Percentiles rank a stretch among this genome's conserved stretches.
Evolutionary conservation across 768 basidiomycete species (phyloP).

Genomic region (Suillus weaverae): DNA sequence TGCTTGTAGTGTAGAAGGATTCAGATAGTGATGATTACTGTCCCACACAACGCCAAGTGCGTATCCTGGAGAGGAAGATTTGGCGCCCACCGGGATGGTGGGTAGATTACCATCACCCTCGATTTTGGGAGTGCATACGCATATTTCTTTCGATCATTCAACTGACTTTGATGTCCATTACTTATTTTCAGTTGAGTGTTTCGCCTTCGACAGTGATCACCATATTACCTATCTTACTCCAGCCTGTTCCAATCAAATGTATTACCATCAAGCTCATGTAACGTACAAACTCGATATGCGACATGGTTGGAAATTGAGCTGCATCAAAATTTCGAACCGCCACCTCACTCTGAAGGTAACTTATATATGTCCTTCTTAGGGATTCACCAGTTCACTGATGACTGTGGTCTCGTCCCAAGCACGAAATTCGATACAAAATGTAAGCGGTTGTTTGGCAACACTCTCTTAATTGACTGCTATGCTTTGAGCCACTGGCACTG

Average conservation of each 20-base stretch:
- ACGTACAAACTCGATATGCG: too few relatives aligned
- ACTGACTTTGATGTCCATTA: not conserved
- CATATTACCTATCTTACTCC: not conserved
- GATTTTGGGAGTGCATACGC: not conserved
- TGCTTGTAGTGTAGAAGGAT: slow-evolving; percentile 1
- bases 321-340: too few relatives aligned
- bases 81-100: slow-evolving; percentile 3
- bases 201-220: not conserved
- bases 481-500: too few relatives aligned
- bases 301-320: too few relatives aligned
- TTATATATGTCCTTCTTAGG: too few relatives aligned
- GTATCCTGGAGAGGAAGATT: not conserved
- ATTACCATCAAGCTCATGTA: not conserved
- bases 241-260: not conserved
- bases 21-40: not conserved
- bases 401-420: too few relatives aligned
- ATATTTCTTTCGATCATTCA: not conserved
- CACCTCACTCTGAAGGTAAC: too few relatives aligned
- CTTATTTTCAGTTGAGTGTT: not conserved
- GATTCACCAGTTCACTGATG: too few relatives aligned
- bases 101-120: not conserved
- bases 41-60: not conserved
- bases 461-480: too few relatives aligned
- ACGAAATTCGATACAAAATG: too few relatives aligned
- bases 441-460: too few relatives aligned